These are phyloP conservation scores for Phaeosphaeriaceae sp. DNA, from an alignment of 2,329 filamentous ascomycete species.

Conservation along the genomic window DNA sequence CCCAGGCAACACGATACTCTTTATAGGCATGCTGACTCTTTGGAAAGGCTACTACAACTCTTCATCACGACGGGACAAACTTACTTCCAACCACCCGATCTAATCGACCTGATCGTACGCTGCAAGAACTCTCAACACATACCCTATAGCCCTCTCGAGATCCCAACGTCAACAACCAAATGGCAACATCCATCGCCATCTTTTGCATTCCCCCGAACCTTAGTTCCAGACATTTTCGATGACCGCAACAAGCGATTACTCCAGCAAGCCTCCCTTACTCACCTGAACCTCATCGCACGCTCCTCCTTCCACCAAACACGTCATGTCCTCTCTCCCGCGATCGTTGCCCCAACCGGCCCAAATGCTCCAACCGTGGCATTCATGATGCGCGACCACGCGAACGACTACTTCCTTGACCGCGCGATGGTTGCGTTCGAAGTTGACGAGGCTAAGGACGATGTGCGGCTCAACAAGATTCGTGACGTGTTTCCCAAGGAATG, in stretches of 20 bases:
- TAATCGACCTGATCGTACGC: slow-evolving; percentile 32
- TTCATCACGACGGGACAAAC: slow-evolving; percentile 27
- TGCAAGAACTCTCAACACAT: slow-evolving; percentile 8
- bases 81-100: slow-evolving; percentile 35
- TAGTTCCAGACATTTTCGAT: not conserved
- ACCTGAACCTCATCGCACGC: slow-evolving; percentile 18
- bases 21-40: not conserved
- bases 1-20: not conserved
- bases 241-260: not conserved
- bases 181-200: slow-evolving; percentile 8
- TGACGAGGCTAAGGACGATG: not conserved
- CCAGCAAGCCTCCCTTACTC: not conserved
- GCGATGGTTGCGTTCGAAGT: slow-evolving; percentile 15
- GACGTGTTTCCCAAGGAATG: slow-evolving; percentile 15
- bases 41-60: slow-evolving; percentile 18
- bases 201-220: slow-evolving; percentile 1
- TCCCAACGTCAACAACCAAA: slow-evolving; percentile 14
- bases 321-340: not conserved
- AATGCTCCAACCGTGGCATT: slow-evolving; percentile 1
- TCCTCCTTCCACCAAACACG: slow-evolving; percentile 15
- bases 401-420: slow-evolving; percentile 8
- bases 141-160: slow-evolving; percentile 18
- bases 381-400: slow-evolving; percentile 10
- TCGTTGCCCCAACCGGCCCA: not conserved
- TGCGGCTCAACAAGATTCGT: slow-evolving; percentile 9